Evolutionary conservation across 352 stramenopile species (phyloP).

Genomic region (Pythium monospermum): DNA sequence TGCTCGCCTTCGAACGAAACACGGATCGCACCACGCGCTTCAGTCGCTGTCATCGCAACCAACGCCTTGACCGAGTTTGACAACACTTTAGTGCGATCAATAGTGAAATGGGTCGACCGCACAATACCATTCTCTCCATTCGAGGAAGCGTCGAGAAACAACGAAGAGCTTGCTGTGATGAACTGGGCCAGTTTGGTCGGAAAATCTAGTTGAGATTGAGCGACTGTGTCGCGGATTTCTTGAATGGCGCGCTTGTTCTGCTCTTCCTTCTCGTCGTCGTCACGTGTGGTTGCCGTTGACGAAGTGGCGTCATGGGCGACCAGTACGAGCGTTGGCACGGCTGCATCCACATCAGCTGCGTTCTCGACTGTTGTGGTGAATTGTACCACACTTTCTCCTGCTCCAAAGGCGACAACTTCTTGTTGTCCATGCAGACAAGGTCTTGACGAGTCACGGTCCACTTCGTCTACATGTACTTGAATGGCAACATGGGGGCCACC

Average conservation of each 20-base stretch:
- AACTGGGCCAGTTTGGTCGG: slow-evolving; percentile 13
- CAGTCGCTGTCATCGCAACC: background rate
- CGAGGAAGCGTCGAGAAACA: background rate
- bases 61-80: slow-evolving; percentile 9
- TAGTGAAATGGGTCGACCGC: background rate
- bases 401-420: background rate
- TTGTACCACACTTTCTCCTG: background rate
- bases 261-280: background rate
- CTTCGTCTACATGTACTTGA: background rate
- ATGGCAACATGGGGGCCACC: background rate
- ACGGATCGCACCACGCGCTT: slow-evolving; percentile 19
- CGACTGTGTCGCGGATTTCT: background rate
- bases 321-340: background rate
- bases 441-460: background rate
- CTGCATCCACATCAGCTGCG: background rate
- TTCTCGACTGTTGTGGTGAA: background rate
- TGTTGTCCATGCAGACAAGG: background rate
- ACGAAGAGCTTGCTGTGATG: background rate
- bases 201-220: slow-evolving; percentile 1
- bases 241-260: background rate
- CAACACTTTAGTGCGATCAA: slow-evolving; percentile 5
- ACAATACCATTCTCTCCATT: background rate
- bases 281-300: background rate
- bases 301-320: background rate
- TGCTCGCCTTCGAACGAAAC: slow-evolving; percentile 67